Conservation (phyloP, 2,329 filamentous ascomycete species). For the Exophiala phaeomuriformis region DNA sequence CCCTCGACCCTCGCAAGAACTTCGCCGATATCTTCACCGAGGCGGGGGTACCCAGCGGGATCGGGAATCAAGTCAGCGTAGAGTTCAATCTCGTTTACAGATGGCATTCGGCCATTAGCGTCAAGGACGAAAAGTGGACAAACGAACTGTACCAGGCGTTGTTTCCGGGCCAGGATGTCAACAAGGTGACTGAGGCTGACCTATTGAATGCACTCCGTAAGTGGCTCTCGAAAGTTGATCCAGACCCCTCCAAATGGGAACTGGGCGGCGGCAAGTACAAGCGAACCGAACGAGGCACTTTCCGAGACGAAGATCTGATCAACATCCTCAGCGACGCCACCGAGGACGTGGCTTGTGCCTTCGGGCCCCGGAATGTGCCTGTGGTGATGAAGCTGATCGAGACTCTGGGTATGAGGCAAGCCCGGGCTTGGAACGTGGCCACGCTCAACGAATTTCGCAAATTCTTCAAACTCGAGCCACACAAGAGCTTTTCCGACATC, state of each 20-base stretch:
- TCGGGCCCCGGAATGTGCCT: slow-evolving; percentile 66
- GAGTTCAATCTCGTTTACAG: slow-evolving; percentile 87
- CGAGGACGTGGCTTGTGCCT: slow-evolving; percentile 61
- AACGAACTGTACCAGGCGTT: slow-evolving; percentile 59
- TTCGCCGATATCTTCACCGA: slow-evolving; percentile 27
- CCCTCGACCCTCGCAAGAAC: slow-evolving; percentile 27
- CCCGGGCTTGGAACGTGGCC: slow-evolving; percentile 56
- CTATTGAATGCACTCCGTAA: slow-evolving; percentile 57
- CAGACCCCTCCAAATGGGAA: slow-evolving; percentile 60
- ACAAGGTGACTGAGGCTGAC: slow-evolving; percentile 51
- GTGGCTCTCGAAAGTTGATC: slow-evolving; percentile 54
- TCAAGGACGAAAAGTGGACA: slow-evolving; percentile 74
- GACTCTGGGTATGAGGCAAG: slow-evolving; percentile 70
- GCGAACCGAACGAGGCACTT: slow-evolving; percentile 51
- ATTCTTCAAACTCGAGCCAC: slow-evolving; percentile 54
- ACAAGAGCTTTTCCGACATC: slow-evolving; percentile 53
- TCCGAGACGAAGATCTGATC: slow-evolving; percentile 69
- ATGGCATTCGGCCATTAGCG: slow-evolving; percentile 74
- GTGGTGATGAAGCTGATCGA: slow-evolving; percentile 66
- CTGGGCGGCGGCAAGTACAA: slow-evolving; percentile 62
- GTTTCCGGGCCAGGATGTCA: slow-evolving; percentile 48
- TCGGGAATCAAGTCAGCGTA: slow-evolving; percentile 75
- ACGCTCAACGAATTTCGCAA: slow-evolving; percentile 52
- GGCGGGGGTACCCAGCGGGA: slow-evolving; percentile 58
- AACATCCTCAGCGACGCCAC: slow-evolving; percentile 60